A percentile compares a stretch with the other conserved stretches of the same genome.
Conservation (phyloP, 805 yeast species). For the Candida mattraensis region DNA sequence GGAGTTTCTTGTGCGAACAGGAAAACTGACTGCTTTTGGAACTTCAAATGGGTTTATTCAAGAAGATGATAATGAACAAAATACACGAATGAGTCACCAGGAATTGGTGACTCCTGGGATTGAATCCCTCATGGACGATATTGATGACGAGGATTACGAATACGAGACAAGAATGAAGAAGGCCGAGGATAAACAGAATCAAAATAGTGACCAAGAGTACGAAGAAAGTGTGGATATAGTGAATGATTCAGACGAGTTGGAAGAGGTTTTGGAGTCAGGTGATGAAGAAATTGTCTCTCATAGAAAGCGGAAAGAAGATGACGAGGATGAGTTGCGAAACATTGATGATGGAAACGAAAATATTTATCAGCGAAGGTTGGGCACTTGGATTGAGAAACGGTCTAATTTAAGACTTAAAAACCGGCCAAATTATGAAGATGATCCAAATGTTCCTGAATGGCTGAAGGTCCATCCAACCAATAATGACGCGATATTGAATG, state of each 20-base stretch:
- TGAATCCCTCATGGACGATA: slow-evolving; percentile 21
- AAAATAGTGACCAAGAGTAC: slow-evolving; percentile 14
- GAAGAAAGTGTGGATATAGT: slow-evolving; percentile 27
- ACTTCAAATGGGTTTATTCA: slow-evolving; percentile 56
- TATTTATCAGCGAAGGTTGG: slow-evolving; percentile 58
- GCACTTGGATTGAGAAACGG: slow-evolving; percentile 58
- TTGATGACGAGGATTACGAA: slow-evolving; percentile 26
- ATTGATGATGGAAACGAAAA: slow-evolving; percentile 82
- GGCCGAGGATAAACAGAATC: slow-evolving; percentile 8
- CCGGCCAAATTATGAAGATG: slow-evolving; percentile 30
- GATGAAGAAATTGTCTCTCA: slow-evolving; percentile 6
- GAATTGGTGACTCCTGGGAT: slow-evolving; percentile 53
- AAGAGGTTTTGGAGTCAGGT: slow-evolving; percentile 7
- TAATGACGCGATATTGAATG: slow-evolving; percentile 73
- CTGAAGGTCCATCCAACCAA: slow-evolving; percentile 70
- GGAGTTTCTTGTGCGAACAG: slow-evolving; percentile 83
- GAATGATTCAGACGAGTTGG: slow-evolving; percentile 13
- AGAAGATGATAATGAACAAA: slow-evolving; percentile 32
- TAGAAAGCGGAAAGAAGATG: slow-evolving; percentile 6
- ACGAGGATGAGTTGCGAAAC: slow-evolving; percentile 40
- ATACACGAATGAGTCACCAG: slow-evolving; percentile 38
- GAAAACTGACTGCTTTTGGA: slow-evolving; percentile 93
- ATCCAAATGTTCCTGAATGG: slow-evolving; percentile 55
- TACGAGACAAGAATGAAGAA: slow-evolving; percentile 8
- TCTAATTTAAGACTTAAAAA: slow-evolving; percentile 39